phyloP scores from a whole-genome alignment of 768 basidiomycete species.

The Lentinula raphanica region DNA sequence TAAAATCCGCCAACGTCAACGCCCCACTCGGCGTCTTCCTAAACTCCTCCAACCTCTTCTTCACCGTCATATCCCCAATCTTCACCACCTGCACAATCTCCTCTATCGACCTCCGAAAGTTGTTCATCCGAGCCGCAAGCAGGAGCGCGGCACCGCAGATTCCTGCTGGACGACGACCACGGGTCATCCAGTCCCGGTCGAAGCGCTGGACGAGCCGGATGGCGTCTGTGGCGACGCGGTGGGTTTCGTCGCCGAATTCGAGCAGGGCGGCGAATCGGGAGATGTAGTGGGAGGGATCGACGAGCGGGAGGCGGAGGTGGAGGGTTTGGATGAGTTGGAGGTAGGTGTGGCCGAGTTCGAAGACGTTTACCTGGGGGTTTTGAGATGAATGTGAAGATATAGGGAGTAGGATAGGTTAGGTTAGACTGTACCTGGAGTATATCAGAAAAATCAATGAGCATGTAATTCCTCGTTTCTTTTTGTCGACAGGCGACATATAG shows the following conservation, averaged over 20 bases:
- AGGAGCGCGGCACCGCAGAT: conserved; percentile 96
- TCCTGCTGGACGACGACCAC: conserved; percentile 91
- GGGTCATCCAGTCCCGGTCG: conserved; percentile 95
- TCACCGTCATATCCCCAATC: conserved; percentile 92
- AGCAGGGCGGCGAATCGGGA: conserved; percentile 91
- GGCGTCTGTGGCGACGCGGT: conserved; percentile 88
- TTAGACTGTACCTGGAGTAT: conserved; percentile 76
- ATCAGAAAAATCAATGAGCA: conserved; percentile 99
- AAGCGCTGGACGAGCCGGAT: conserved; percentile 90
- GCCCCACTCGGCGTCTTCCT: conserved; percentile 81
- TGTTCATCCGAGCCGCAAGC: conserved; percentile 97
- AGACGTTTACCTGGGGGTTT: conserved; percentile 85
- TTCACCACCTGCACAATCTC: conserved; percentile 99
- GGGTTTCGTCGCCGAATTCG: conserved; percentile 93
- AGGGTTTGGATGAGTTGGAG: conserved; percentile 89
- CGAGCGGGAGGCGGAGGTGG: conserved; percentile 77
- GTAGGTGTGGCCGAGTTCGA: conserved; percentile 93
- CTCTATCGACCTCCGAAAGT: conserved; percentile 86
- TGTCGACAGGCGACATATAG: conserved; percentile 91
- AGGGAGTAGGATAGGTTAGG: neutral
- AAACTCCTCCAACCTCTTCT: conserved; percentile 94
- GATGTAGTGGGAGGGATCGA: conserved; percentile 96
- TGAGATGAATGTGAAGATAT: neutral
- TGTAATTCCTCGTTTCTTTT: conserved; percentile 86
- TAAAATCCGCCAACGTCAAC: conserved; percentile 84